A percentile compares a stretch with the other conserved stretches of the same genome.
Conservation (phyloP, 345 rosid species). For the Populus euphratica region DNA sequence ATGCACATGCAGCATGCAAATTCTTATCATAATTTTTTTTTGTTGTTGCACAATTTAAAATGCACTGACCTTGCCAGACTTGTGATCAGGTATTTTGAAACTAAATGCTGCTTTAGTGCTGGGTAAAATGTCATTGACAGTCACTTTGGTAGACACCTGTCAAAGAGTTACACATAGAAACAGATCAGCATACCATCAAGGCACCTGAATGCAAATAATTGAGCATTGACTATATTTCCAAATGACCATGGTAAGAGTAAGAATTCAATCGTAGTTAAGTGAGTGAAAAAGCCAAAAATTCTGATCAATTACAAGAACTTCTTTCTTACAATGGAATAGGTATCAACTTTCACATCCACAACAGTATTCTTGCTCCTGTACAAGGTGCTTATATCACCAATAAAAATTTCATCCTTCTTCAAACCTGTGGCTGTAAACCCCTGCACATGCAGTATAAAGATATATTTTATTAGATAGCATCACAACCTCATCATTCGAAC, state of each 20-base stretch:
- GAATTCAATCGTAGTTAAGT: not conserved
- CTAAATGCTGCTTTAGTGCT: slow-evolving; percentile 55
- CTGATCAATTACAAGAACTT: not conserved
- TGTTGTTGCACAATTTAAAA: not conserved
- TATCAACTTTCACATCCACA: slow-evolving; percentile 74
- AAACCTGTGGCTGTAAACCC: slow-evolving; percentile 69
- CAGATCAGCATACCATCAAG: not conserved
- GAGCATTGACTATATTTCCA: not conserved
- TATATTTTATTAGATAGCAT: not conserved
- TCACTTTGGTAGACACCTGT: slow-evolving; percentile 70
- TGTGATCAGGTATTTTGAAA: slow-evolving; percentile 79
- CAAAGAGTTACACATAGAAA: not conserved
- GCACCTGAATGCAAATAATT: not conserved
- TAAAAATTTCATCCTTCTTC: slow-evolving; percentile 55
- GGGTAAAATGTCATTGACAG: slow-evolving; percentile 54
- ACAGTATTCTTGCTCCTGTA: slow-evolving; percentile 58
- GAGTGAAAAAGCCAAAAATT: not conserved
- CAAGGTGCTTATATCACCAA: slow-evolving; percentile 64
- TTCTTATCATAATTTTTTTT: not conserved
- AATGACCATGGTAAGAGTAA: not conserved
- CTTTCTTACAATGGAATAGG: slow-evolving; percentile 59
- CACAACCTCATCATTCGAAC: not conserved
- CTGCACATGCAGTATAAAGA: slow-evolving; percentile 32
- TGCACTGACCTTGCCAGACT: slow-evolving; percentile 86
- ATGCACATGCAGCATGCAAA: not conserved